Evolutionary conservation across 164 flowering plant genomes (phyloP), one percentile per base, ranked within the genome.

Genomic region (Magnolia changhungtana): DNA sequence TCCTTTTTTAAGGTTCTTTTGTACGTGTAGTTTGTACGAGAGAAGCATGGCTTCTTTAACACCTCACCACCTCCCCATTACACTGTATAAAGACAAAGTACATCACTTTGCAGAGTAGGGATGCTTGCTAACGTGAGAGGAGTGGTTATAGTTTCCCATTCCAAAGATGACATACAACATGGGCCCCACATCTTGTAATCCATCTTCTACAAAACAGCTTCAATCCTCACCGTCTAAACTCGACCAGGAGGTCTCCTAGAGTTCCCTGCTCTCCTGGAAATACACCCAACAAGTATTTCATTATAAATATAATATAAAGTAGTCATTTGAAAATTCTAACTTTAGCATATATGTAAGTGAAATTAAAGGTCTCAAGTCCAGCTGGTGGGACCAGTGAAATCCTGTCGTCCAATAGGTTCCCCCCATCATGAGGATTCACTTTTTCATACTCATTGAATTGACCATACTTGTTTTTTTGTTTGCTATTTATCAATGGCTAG

Each of bases 241-340:
- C 82, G 84, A n/a, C 90, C 89, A 1, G 95, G 90, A 31, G 95
- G 89, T 73, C 69, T 74, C 72, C 66, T 73, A 6, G 85, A 83
- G 61, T 83, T 83, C 73, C 82, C 83, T 74, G 85, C 83, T 72
- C 86, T 82, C 87, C 92, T 87, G 86, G 50, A 67, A 72, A 69
- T 52, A 29, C 2, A 37, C 18, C 31, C 45, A 63, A 31, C 1
- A 55, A 55, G 18, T 14, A 55, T 16, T 11, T 55, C 13, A 55
- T 55, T 55, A 55, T 11, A 55, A 55, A 11, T 11, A 55, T 55
- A 8, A 52, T 8, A 55, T 55, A 55, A 10, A 55, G 18, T 55
- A 55, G 7, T 37, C 45, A 4, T 37, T 37, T 37, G 45, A 37
- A 37, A 37, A 37, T 37, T 37, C 45, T 37, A 37, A 37, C 45